These are phyloP conservation scores for Xylaria intraflava DNA, from an alignment of 495 filamentous ascomycete genomes.

Conservation along the genomic window DNA sequence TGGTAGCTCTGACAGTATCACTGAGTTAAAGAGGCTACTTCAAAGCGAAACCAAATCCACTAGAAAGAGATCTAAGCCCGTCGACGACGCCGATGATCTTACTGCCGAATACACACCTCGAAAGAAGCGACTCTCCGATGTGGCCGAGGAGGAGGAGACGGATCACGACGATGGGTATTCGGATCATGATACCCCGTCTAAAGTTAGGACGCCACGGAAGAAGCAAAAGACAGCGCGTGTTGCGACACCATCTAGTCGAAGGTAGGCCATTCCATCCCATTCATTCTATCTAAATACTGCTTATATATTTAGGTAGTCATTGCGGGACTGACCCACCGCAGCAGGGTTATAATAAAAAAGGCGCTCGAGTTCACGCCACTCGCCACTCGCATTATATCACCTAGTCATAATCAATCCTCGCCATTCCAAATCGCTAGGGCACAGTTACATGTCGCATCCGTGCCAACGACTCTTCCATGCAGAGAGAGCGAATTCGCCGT, in stretches of 20 bases:
- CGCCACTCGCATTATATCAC: constrained; percentile 77
- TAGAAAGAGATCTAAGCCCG: constrained; percentile 48
- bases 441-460: constrained; percentile 85
- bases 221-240: constrained; percentile 26
- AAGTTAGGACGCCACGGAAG: constrained; percentile 31
- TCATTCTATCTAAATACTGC: neutral
- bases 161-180: constrained; percentile 32
- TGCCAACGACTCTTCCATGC: constrained; percentile 83
- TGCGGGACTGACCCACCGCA: constrained; percentile 57
- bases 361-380: constrained; percentile 92
- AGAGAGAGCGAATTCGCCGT: constrained; percentile 84
- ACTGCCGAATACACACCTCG: constrained; percentile 4
- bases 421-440: constrained; percentile 89
- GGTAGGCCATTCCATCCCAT: constrained; percentile 10
- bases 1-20: constrained; percentile 54
- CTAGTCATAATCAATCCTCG: constrained; percentile 66
- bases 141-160: constrained; percentile 13
- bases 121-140: constrained; percentile 13
- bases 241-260: constrained; percentile 24
- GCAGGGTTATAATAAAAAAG: constrained; percentile 74
- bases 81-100: constrained; percentile 45
- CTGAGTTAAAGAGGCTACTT: constrained; percentile 56
- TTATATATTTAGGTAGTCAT: constrained; percentile 15
- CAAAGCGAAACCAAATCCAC: constrained; percentile 63
- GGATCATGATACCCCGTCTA: constrained; percentile 39